Evolutionary conservation across 352 stramenopile species (phyloP).

Genomic region (Pythium folliculosum): DNA sequence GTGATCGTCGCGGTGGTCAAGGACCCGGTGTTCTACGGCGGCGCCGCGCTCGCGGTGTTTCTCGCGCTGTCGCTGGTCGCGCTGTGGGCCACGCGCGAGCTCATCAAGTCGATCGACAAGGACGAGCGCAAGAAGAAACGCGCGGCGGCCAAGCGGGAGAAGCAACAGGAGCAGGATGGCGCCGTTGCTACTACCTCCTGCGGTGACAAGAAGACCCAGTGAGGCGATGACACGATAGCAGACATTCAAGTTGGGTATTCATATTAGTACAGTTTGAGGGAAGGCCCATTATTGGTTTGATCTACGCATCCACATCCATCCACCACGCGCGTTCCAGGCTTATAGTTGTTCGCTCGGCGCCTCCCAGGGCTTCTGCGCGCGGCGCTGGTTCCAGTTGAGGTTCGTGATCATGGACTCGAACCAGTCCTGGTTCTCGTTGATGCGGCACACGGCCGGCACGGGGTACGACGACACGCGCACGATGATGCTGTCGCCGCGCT

Average conservation of each 20-base stretch:
- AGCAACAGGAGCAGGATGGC: background rate
- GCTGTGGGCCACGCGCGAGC: slow-evolving; percentile 56
- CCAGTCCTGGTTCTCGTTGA: slow-evolving; percentile 92
- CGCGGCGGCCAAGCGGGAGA: background rate
- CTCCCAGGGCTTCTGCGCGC: slow-evolving; percentile 77
- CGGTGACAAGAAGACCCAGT: slow-evolving; percentile 26
- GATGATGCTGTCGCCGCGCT: slow-evolving; percentile 83
- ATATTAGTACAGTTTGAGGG: slow-evolving; percentile 22
- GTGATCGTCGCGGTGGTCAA: slow-evolving; percentile 60
- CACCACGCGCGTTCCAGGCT: background rate
- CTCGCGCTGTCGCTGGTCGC: slow-evolving; percentile 50
- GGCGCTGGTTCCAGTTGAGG: slow-evolving; percentile 92
- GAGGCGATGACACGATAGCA: background rate
- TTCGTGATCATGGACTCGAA: slow-evolving; percentile 92
- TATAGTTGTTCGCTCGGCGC: slow-evolving; percentile 10
- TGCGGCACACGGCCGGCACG: slow-evolving; percentile 81
- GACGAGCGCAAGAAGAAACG: slow-evolving; percentile 40
- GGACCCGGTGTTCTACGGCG: slow-evolving; percentile 67
- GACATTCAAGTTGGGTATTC: background rate
- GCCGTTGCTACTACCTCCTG: background rate
- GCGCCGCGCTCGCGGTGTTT: slow-evolving; percentile 42
- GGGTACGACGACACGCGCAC: slow-evolving; percentile 89
- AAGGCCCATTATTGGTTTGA: background rate
- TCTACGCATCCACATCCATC: background rate
- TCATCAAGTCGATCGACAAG: slow-evolving; percentile 58